Percentiles rank a stretch among this genome's conserved stretches.
These are phyloP conservation scores for Papiliotrema fonsecae DNA, from an alignment of 1,284 basidiomycete species.

Conservation along the genomic window DNA sequence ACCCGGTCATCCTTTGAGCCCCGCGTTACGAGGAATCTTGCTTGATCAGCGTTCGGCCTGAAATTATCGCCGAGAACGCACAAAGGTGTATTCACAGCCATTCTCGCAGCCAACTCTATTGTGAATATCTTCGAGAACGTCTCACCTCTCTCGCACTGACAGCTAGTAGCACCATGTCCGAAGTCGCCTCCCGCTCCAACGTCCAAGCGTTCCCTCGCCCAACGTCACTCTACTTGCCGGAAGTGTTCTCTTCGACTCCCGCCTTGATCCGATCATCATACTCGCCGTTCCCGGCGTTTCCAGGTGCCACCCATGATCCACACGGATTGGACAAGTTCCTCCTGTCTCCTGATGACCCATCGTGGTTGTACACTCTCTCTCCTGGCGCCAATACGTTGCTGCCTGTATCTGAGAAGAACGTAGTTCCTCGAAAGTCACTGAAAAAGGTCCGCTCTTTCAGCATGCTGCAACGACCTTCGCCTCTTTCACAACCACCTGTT, in stretches of 20 bases:
- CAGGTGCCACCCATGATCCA: slow-evolving; percentile 28
- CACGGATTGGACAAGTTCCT: slow-evolving; percentile 39
- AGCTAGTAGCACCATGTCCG: slow-evolving; percentile 12
- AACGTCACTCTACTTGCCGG: slow-evolving; percentile 23
- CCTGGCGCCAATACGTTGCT: slow-evolving; percentile 12
- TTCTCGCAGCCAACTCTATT: no score
- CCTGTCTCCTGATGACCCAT: slow-evolving; percentile 31
- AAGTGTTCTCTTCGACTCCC: slow-evolving; percentile 6
- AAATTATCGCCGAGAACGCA: no score
- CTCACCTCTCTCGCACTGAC: not conserved
- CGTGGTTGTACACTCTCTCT: slow-evolving; percentile 32
- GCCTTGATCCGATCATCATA: slow-evolving; percentile 26
- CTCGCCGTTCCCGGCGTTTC: slow-evolving; percentile 40
- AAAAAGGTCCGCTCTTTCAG: slow-evolving; percentile 10
- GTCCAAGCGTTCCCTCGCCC: slow-evolving; percentile 20
- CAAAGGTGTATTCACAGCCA: no score
- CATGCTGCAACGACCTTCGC: slow-evolving; percentile 12
- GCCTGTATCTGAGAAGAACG: not conserved
- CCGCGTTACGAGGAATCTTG: no score
- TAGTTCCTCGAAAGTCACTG: not conserved
- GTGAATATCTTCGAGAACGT: not conserved
- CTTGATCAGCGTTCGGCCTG: no score
- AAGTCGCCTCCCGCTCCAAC: slow-evolving; percentile 7
- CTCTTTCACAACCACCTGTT: slow-evolving; percentile 25
- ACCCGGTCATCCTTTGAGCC: no score